These are phyloP conservation scores for Pyrenopolyporus hunteri DNA, from an alignment of 495 filamentous ascomycete species.

Conservation along the genomic window DNA sequence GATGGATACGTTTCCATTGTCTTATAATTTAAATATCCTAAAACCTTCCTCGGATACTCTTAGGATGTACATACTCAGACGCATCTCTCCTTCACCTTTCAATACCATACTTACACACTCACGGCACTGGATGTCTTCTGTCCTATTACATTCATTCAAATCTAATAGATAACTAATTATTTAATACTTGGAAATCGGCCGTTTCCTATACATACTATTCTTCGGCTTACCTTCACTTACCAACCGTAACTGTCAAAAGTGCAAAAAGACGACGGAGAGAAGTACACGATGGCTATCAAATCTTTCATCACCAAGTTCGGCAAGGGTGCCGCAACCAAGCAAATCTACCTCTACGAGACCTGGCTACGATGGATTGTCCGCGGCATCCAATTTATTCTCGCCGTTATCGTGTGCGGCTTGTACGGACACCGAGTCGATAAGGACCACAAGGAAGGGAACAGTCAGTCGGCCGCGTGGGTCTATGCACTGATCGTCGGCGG, in stretches of 20 bases:
- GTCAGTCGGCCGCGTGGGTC: conserved; percentile 41
- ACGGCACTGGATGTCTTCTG: conserved; percentile 32
- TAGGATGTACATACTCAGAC: background rate
- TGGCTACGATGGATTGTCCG: conserved; percentile 42
- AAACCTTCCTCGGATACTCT: conserved; percentile 6
- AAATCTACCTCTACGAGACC: conserved; percentile 42
- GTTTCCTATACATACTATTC: background rate
- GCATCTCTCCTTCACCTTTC: conserved; percentile 13
- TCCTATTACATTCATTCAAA: conserved; percentile 21
- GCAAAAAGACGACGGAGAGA: background rate
- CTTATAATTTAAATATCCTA: conserved; percentile 26
- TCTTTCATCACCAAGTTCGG: conserved; percentile 35
- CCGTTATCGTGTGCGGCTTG: conserved; percentile 41
- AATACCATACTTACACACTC: conserved; percentile 3
- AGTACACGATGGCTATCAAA: conserved; percentile 33
- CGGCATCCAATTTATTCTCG: conserved; percentile 44
- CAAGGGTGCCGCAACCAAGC: conserved; percentile 43
- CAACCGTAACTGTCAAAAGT: background rate
- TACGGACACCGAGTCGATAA: conserved; percentile 44
- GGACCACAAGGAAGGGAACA: conserved; percentile 29
- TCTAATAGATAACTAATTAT: conserved; percentile 7
- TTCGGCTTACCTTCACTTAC: background rate
- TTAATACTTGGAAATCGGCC: conserved; percentile 17
- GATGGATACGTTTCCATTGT: conserved; percentile 25
- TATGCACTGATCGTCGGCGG: conserved; percentile 41